phyloP scores from a whole-genome alignment of 441 rosid species.

The Aleurites moluccanus region DNA sequence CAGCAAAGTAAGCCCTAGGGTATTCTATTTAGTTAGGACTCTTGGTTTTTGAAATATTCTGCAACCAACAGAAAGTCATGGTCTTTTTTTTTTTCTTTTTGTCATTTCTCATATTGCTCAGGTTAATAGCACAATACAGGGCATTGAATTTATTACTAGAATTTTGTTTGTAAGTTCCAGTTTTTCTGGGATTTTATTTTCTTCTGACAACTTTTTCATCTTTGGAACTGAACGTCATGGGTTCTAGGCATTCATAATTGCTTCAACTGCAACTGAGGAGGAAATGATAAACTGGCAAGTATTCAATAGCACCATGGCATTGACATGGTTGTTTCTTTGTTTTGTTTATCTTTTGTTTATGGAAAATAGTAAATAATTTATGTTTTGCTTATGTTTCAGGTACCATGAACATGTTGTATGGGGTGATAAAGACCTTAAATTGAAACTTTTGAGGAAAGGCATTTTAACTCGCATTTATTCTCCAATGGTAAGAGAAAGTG shows the following conservation, averaged over 20 bases:
- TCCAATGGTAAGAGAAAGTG: constrained; percentile 65
- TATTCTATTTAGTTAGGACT: neutral
- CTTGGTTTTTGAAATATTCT: neutral
- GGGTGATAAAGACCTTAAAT: constrained; percentile 57
- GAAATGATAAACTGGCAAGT: constrained; percentile 88
- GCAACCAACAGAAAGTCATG: neutral
- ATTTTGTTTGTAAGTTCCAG: constrained; percentile 1
- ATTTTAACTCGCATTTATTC: constrained; percentile 71
- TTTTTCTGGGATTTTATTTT: constrained; percentile 13
- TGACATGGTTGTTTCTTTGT: neutral
- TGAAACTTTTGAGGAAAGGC: constrained; percentile 77
- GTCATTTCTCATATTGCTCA: neutral
- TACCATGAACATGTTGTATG: constrained; percentile 81
- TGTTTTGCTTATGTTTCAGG: constrained; percentile 36
- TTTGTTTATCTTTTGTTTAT: neutral
- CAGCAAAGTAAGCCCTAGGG: neutral
- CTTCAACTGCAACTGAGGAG: constrained; percentile 82
- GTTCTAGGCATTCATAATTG: constrained; percentile 85
- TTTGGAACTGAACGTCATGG: constrained; percentile 6
- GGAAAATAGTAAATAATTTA: neutral
- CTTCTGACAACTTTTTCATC: constrained; percentile 6
- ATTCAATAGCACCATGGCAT: no score
- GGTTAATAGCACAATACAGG: neutral
- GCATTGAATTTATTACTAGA: neutral
- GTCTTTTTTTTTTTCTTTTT: neutral